Conservation (phyloP, 2,329 filamentous ascomycete genomes). For the Balansia obtecta region DNA sequence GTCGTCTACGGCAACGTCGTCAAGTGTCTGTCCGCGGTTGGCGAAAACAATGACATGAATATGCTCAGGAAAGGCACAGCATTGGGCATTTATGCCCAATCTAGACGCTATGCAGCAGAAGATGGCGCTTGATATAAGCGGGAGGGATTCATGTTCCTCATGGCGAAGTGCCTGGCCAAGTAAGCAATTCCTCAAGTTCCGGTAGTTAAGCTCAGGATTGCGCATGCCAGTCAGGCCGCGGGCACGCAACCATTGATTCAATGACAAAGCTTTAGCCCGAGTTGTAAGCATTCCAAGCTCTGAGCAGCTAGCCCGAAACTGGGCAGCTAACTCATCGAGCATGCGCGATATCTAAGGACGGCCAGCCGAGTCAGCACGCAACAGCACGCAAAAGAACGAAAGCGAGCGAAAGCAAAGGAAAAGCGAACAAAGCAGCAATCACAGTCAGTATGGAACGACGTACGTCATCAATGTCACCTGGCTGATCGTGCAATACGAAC, state of each 20-base stretch:
- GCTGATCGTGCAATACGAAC: slow-evolving; percentile 65
- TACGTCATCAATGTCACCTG: slow-evolving; percentile 64
- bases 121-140: slow-evolving; percentile 76
- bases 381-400: not conserved
- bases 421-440: not conserved
- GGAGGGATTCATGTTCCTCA: slow-evolving; percentile 64
- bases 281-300: slow-evolving; percentile 44
- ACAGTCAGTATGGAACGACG: slow-evolving; percentile 12
- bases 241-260: slow-evolving; percentile 57
- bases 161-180: slow-evolving; percentile 70
- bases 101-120: slow-evolving; percentile 69
- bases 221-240: slow-evolving; percentile 59
- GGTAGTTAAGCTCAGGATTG: slow-evolving; percentile 54
- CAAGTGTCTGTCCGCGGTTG: slow-evolving; percentile 44
- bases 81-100: slow-evolving; percentile 63
- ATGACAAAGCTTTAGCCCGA: slow-evolving; percentile 51
- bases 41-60: slow-evolving; percentile 69
- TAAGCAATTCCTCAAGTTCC: slow-evolving; percentile 75
- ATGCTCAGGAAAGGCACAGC: slow-evolving; percentile 73
- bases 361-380: not conserved
- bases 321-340: slow-evolving; percentile 49
- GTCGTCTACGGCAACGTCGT: slow-evolving; percentile 29
- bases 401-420: not conserved
- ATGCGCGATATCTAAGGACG: slow-evolving; percentile 41
- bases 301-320: slow-evolving; percentile 40